phyloP scores from a whole-genome alignment of 2,329 filamentous ascomycete genomes.

The Fusarium nodosum region DNA sequence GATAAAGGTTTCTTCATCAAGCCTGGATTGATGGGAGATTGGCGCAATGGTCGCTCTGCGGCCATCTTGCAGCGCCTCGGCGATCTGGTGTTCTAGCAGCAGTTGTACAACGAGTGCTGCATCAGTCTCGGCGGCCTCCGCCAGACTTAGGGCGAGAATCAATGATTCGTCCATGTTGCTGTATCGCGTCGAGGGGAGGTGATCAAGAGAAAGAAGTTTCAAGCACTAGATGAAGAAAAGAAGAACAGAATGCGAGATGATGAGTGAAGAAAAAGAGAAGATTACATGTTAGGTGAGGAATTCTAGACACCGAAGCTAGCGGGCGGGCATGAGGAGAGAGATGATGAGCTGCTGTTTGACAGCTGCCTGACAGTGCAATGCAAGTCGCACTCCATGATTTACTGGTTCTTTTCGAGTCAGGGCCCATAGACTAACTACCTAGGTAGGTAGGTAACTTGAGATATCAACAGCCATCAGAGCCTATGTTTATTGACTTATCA shows the following conservation, averaged over 20 bases:
- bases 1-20: background rate
- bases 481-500: no score
- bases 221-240: no score
- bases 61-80: rapidly evolving
- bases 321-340: background rate
- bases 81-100: background rate
- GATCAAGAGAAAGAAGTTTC: background rate
- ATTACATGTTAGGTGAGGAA: background rate
- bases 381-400: background rate
- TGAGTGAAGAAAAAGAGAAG: background rate
- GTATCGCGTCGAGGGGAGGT: background rate
- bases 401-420: background rate
- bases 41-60: background rate
- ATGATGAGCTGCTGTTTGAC: rapidly evolving
- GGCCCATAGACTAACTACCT: no score
- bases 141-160: background rate
- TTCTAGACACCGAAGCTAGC: background rate
- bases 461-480: no score
- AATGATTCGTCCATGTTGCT: background rate
- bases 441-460: no score
- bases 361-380: background rate
- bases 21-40: rapidly evolving
- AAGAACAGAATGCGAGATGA: no score
- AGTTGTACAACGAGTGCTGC: rapidly evolving
- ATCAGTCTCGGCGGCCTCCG: background rate